Evolutionary conservation across 2,329 filamentous ascomycete genomes (phyloP).

Genomic region (Ophiostoma australiae): DNA sequence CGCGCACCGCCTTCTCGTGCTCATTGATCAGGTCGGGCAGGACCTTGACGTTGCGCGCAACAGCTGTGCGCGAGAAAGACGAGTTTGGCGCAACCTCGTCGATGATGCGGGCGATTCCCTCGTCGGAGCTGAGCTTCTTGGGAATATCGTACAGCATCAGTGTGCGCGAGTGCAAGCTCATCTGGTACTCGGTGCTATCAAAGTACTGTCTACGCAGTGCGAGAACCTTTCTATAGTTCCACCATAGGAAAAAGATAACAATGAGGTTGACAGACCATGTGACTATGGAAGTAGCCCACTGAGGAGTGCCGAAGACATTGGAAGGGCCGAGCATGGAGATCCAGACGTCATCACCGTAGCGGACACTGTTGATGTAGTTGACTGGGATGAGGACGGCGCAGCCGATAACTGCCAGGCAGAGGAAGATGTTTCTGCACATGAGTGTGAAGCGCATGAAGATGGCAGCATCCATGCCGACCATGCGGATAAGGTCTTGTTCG

Average conservation of each 20-base stretch:
- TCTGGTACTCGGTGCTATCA: conserved; percentile 79
- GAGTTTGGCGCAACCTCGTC: conserved; percentile 74
- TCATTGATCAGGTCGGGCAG: conserved; percentile 79
- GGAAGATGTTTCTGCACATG: conserved; percentile 91
- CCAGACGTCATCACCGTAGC: conserved; percentile 40
- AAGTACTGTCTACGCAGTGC: conserved; percentile 73
- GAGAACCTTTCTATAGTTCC: conserved; percentile 74
- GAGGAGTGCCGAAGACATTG: conserved; percentile 47
- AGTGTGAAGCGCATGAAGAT: conserved; percentile 82
- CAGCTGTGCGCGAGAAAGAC: conserved; percentile 71
- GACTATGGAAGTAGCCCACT: conserved; percentile 57
- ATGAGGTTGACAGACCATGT: conserved; percentile 67
- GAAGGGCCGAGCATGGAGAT: conserved; percentile 57
- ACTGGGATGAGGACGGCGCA: conserved; percentile 76
- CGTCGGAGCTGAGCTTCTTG: conserved; percentile 69
- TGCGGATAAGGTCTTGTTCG: conserved; percentile 71
- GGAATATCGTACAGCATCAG: conserved; percentile 80
- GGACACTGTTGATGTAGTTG: conserved; percentile 55
- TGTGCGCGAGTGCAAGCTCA: conserved; percentile 72
- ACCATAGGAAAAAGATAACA: conserved; percentile 78
- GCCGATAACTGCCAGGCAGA: conserved; percentile 65
- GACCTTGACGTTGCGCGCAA: conserved; percentile 88
- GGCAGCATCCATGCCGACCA: conserved; percentile 84
- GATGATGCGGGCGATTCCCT: conserved; percentile 79
- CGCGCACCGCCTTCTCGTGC: conserved; percentile 73